Percentiles rank a stretch among this genome's conserved stretches.
phyloP scores from a whole-genome alignment of 2,329 filamentous ascomycete species.

The Cryoendolithus antarcticus region DNA sequence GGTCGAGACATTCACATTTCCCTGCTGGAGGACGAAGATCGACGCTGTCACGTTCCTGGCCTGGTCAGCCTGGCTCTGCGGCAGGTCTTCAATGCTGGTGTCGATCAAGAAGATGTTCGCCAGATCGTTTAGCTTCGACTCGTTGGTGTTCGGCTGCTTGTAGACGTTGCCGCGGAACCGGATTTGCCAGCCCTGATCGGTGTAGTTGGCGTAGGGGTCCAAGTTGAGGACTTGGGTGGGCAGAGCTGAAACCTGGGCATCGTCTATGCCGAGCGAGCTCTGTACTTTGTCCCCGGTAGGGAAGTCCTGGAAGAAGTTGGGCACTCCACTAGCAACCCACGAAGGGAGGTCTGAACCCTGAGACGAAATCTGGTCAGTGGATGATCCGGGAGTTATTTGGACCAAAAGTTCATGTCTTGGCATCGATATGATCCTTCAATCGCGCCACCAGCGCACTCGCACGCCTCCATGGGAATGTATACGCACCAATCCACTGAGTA shows the following conservation, averaged over 20 bases:
- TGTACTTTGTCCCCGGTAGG: conserved; percentile 46
- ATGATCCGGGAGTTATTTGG: too few relatives aligned
- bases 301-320: conserved; percentile 55
- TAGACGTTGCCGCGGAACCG: conserved; percentile 71
- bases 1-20: conserved; percentile 45
- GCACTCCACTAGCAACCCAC: conserved; percentile 49
- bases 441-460: too few relatives aligned
- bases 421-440: too few relatives aligned
- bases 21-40: conserved; percentile 67
- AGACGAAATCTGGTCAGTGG: too few relatives aligned
- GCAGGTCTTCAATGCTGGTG: conserved; percentile 47
- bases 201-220: conserved; percentile 61
- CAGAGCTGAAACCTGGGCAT: conserved; percentile 45
- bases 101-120: conserved; percentile 60
- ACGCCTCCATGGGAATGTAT: too few relatives aligned
- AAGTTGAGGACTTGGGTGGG: conserved; percentile 62
- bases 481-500: conserved; percentile 31
- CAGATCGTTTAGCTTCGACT: conserved; percentile 52
- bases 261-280: conserved; percentile 48
- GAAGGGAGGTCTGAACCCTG: conserved; percentile 43
- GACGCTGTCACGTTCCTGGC: conserved; percentile 60
- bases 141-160: conserved; percentile 58
- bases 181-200: conserved; percentile 62
- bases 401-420: too few relatives aligned
- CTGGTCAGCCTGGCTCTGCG: conserved; percentile 47